These are phyloP conservation scores for Cudoniella acicularis DNA, from an alignment of 495 filamentous ascomycete species.

Conservation along the genomic window DNA sequence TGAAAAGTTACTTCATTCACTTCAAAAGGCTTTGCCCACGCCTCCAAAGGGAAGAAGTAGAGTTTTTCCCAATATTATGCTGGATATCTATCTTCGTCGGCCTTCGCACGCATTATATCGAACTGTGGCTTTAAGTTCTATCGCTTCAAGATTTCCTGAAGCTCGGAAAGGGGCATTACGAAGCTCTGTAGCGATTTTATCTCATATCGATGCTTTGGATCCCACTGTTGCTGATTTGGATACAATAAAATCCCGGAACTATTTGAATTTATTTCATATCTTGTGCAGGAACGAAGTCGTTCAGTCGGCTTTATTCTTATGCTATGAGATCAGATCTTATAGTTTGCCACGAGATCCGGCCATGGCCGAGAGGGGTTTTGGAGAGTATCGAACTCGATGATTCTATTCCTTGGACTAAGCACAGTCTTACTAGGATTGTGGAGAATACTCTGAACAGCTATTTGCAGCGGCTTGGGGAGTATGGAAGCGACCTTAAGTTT, in stretches of 20 bases:
- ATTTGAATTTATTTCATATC: conserved; percentile 21
- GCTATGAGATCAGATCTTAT: conserved; percentile 18
- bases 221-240: conserved; percentile 15
- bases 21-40: conserved; percentile 3
- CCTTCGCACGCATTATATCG: conserved; percentile 12
- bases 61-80: conserved; percentile 14
- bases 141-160: conserved; percentile 2
- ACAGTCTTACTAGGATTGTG: conserved; percentile 17
- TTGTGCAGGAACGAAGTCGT: conserved; percentile 18
- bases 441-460: conserved; percentile 21
- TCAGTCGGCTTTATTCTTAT: conserved; percentile 19
- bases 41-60: background rate
- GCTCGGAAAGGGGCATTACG: conserved; percentile 13
- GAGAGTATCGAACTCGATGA: background rate
- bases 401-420: conserved; percentile 6
- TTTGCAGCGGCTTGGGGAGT: conserved; percentile 17
- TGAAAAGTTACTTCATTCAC: conserved; percentile 4
- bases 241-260: conserved; percentile 10
- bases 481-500: conserved; percentile 23
- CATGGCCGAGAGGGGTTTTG: no score
- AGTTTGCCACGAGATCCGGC: background rate
- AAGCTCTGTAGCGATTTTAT: conserved; percentile 10
- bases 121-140: background rate
- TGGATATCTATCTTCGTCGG: conserved; percentile 16
- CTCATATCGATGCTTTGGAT: conserved; percentile 21